Evolutionary conservation across 2,329 filamentous ascomycete genomes (phyloP).

Genomic region (Colletotrichum sp.): DNA sequence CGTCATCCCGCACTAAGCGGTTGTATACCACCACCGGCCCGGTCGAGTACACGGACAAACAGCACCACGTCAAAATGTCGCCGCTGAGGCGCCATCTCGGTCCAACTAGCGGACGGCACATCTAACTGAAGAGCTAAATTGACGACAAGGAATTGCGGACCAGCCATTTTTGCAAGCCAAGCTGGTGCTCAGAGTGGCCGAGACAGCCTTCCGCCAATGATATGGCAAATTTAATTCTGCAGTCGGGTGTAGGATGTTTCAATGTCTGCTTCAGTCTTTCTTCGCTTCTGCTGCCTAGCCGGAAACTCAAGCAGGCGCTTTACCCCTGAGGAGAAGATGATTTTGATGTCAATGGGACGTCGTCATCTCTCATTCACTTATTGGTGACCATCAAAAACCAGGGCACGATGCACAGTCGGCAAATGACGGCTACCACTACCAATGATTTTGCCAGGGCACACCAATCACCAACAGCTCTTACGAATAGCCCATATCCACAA

Average conservation of each 20-base stretch:
- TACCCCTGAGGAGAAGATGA: not conserved
- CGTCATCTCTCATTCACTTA: not conserved
- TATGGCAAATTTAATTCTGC: not conserved
- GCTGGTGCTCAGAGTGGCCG: not conserved
- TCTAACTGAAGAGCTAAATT: not conserved
- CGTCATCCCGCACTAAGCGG: not conserved
- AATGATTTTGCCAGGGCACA: not conserved
- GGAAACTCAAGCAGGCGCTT: not conserved
- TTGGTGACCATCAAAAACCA: not conserved
- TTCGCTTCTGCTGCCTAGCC: not conserved
- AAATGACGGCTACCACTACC: not conserved
- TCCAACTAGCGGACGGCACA: not conserved
- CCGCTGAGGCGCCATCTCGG: not conserved
- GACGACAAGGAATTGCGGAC: not conserved
- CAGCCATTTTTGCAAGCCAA: not conserved
- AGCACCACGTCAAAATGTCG: not conserved
- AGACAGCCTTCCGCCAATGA: not conserved
- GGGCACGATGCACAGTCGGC: not conserved
- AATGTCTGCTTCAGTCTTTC: not conserved
- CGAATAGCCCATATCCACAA: not conserved
- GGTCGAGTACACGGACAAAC: not conserved
- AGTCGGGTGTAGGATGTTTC: not conserved
- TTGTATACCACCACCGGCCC: not conserved
- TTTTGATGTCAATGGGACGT: not conserved
- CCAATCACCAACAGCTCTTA: not conserved